Base-by-base conservation (phyloP, 192 early-diverging fungal species). In the Gaertneriomyces semiglobifer region DNA sequence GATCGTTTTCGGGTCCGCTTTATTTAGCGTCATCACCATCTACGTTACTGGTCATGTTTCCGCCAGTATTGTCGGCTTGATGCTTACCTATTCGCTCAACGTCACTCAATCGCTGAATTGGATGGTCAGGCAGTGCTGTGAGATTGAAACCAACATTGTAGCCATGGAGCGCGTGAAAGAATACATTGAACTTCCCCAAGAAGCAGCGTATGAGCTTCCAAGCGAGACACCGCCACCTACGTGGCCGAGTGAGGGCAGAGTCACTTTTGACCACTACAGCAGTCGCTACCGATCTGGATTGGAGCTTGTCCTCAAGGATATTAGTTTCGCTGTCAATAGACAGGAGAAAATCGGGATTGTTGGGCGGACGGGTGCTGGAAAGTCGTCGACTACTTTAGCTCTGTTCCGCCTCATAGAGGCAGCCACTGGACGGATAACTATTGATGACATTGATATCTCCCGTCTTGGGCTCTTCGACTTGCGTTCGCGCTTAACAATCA, bases 71-170 rank as follows among this genome's bases (percentile, higher is more conserved):
- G 86, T 90, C 7, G 90, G 90, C 7, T 60, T 81, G n/a, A 77
- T 74, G 64, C 44, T 81, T 18, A 74, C 72, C n/a, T 77, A 76
- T 57, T 74, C 75, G 41, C 60, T 76, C 7, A 76, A 69, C 56
- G 83, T 92, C 47, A 92, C 93, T 4, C 87, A 93, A 67, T 86
- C 90, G 41, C 68, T 96, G 42, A 91, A 91, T 71, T 94, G 90
- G 93, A 85, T 89, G 74, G 87, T 96, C 8, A 84, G 93, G 12
- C 87, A 89, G 60, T 90, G 86, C 56, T 91, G 90, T 50, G 92
- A 95, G 69, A 89, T 95, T 52, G 93, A 93, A 68, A 84, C 82
- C 38, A 77, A 81, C 53, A 83, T 82, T 66, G 75, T 82, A 38
- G 84, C 88, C 8, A 88, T 91, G 8, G 91, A 93, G 70, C 86